Conservation (phyloP, 2,329 filamentous ascomycete genomes). For the Byssoonygena ceratinophila region DNA sequence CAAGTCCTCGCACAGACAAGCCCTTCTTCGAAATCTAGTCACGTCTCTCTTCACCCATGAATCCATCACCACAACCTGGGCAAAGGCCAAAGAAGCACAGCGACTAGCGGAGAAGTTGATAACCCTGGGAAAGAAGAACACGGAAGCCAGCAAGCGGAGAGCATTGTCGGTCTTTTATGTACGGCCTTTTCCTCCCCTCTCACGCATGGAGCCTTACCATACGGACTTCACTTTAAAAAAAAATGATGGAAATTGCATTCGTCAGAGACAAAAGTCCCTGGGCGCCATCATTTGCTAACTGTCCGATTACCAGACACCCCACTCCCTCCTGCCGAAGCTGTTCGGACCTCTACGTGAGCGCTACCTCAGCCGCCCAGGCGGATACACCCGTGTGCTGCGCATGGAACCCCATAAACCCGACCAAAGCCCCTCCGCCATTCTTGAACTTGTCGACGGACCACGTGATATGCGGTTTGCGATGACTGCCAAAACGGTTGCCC, state of each 20-base stretch:
- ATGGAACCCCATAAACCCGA: constrained; percentile 82
- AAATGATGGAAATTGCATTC: no score
- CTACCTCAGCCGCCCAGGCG: constrained; percentile 69
- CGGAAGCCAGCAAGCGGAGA: constrained; percentile 62
- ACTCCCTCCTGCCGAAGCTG: constrained; percentile 60
- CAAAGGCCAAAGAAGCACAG: constrained; percentile 96
- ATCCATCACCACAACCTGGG: constrained; percentile 86
- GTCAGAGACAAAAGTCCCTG: no score
- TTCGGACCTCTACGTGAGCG: constrained; percentile 72
- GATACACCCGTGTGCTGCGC: constrained; percentile 88
- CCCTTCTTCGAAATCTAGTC: constrained; percentile 88
- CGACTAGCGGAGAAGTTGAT: constrained; percentile 87
- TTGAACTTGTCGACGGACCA: constrained; percentile 89
- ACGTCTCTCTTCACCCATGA: constrained; percentile 90
- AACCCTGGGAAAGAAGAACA: constrained; percentile 86
- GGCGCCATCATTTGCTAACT: background rate
- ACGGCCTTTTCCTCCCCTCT: constrained; percentile 31
- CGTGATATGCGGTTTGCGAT: constrained; percentile 90
- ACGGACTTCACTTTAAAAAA: no score
- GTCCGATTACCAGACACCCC: constrained; percentile 27
- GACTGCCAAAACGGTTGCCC: constrained; percentile 74
- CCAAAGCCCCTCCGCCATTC: constrained; percentile 78
- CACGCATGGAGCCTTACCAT: no score
- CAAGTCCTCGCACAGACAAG: constrained; percentile 75
- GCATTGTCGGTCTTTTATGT: constrained; percentile 82